Evolutionary conservation across 495 filamentous ascomycete genomes (phyloP).

Genomic region (Xylaria scruposa): DNA sequence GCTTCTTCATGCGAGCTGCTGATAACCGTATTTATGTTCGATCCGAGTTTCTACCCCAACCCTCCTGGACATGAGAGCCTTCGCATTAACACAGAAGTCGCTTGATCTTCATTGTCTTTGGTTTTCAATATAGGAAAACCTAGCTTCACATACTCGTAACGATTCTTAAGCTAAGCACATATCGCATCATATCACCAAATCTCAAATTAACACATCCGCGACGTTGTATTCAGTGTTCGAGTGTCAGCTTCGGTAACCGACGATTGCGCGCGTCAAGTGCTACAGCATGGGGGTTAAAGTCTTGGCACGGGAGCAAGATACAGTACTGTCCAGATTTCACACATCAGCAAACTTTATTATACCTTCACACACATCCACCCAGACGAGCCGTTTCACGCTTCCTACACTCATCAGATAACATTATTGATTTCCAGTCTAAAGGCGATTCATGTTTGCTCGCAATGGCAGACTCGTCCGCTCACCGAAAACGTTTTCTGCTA

Average conservation of each 20-base stretch:
- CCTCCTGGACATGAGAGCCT: conserved; percentile 16
- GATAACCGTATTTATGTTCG: conserved; percentile 35
- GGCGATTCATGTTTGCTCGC: background rate
- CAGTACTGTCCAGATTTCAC: too few species aligned
- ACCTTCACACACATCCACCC: background rate
- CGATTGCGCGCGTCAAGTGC: too few species aligned
- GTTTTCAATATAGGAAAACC: background rate
- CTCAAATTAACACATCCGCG: too few species aligned
- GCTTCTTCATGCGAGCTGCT: conserved; percentile 32
- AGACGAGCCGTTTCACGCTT: background rate
- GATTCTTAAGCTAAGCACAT: background rate
- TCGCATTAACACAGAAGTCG: background rate
- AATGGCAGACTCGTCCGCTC: background rate
- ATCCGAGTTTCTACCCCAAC: conserved; percentile 29
- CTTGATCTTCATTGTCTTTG: background rate
- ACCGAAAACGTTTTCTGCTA: background rate
- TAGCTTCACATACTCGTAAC: background rate
- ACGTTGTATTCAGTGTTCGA: background rate
- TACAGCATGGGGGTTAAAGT: too few species aligned
- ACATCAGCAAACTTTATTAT: too few species aligned
- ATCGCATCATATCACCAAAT: background rate
- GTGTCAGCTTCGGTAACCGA: too few species aligned
- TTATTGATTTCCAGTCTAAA: background rate
- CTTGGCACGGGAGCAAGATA: too few species aligned
- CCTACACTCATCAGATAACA: background rate